Evolutionary conservation across 208 protist genomes (phyloP), one percentile per base, ranked within the genome.

Genomic region (Acanthamoeba castellanii): DNA sequence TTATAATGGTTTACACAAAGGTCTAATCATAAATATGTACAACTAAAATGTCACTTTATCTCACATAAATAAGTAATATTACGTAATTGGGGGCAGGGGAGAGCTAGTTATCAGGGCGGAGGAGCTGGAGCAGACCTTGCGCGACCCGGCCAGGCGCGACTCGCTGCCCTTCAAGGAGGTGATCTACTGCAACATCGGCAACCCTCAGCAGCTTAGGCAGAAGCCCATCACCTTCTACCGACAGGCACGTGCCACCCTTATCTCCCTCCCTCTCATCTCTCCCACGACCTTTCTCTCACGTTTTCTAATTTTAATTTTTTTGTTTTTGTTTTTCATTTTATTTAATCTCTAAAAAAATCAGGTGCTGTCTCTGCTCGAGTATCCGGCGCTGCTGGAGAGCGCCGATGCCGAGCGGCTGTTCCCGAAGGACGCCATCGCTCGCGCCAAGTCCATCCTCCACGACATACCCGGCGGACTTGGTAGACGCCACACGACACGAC

Each of bases 171-270:
- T 99, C 89, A 88, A 98, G 9, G 92, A 98, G 61, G 95, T 99
- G 25, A 97, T 99, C 72, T 98, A 98, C 95, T 99, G 99, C 97
- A 99, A 99, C 97, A 99, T 99, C 96, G 81, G 99, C 93, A 99
- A 99, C 96, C 99, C 99, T 47, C 99, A 99, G 96, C 96, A 97
- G 95, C 96, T 99, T 14, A 95, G 98, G 37, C 99, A 99, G 97
- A 96, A 98, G 96, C 99, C 99, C n/a, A 94, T 99, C 13, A 99
- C 99, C 22, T 99, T 99, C 96, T 97, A 97, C 95, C 98, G 99
- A 20, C 97, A 99, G 45, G 81, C n/a, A 81, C 45, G 37, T 1
- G 37, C n/a, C n/a, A n/a, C n/a, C 14, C 68, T 76, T 76, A 25
- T 42, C 37, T 42, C n/a, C n/a, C n/a, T n/a, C n/a, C n/a, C n/a